Base-by-base conservation (phyloP, 139 green algal species). In the Gonium pectorale region DNA sequence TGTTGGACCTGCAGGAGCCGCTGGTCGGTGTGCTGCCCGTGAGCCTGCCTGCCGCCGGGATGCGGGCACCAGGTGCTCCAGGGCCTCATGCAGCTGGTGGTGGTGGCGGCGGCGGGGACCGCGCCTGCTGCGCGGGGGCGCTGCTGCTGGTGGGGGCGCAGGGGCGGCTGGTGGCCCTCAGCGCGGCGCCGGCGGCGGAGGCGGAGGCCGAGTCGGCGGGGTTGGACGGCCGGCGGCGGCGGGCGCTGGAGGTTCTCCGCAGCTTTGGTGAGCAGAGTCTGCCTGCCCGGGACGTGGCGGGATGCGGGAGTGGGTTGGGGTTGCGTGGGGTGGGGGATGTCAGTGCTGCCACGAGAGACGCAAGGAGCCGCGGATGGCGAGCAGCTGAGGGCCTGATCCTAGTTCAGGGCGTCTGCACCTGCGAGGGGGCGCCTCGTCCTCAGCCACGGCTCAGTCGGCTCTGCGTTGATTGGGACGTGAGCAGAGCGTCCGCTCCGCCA, bases 1-100 rank as follows among this genome's bases (percentile, higher is more conserved):
- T 84, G 63, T 27, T 75, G 24, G 78, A 84, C 24, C 78, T 84
- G 5, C 78, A 84, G 63, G 78, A 84, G 64, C 78, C 78, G 44
- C n/a, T 84, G 8, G n/a, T 74, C 44, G 62, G 63, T 21, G 13
- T 84, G 24, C 63, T 84, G 60, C 78, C 78, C 6, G 37, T 83
- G 40, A 3, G 29, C 27, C 38, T 3, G 27, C 33, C 26, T 37
- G 59, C 21, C 19, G 21, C 5, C 52, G 59, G 41, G 27, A n/a
- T 15, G 5, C 29, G 15, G 31, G 40, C 67, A 17, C 31, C 68
- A 27, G 21, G 35, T 3, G 44, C 8, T 7, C 26, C 72, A 49
- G 11, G 11, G n/a, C 29, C 43, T 24, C 44, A 51, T 29, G 26
- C 66, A 44, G 15, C 38, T 13, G 19, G 24, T 24, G 72, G 15